Base-by-base conservation (phyloP, 139 green algal species). In the Coccomyxa sp. region DNA sequence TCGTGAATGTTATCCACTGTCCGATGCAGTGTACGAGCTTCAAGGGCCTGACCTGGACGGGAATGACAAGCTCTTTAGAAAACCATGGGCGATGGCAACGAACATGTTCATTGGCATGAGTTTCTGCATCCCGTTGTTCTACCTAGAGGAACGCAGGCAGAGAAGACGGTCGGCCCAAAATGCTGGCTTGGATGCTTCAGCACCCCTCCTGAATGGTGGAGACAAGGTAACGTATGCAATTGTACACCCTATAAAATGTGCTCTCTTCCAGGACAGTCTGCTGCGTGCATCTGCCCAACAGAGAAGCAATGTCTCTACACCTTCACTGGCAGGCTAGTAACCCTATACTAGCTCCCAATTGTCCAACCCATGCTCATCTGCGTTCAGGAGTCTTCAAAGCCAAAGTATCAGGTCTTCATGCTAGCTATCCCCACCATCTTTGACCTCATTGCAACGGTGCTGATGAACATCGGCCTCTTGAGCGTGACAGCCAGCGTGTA, bases 401-500 rank as follows among this genome's bases (percentile, higher is more conserved):
- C 30, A 63, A 76, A 25, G 83, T 76, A 11, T 28, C 67, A 90
- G 74, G 80, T 88, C 31, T 67, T 85, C 13, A 84, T 93, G 84
- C 88, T 94, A 38, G 77, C 85, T 58, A 92, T 94, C 60, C 91
- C 91, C 30, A 93, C 90, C 0, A 75, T 84, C 12, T 93, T 93
- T 76, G 91, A 94, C 81, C 86, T 94, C 0, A 74, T 94, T 0
- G 91, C 91, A 30, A 94, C 91, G 1, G 89, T 94, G 76, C 83
- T 94, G 21, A 94, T 94, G 91, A 93, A 93, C 80, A 89, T 94
- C 51, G 91, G 91, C 13, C 88, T 95, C 32, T 86, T 95, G 27
- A 88, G 67, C 11, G 87, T 87, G 27, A 88, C 88, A 28, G 91
- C 89, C 17, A 88, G 77, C 28, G 90, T 92, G 17, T 95, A 95